Base-by-base conservation (phyloP, 192 early-diverging fungal genomes). In the Chytriomyces sp. region DNA sequence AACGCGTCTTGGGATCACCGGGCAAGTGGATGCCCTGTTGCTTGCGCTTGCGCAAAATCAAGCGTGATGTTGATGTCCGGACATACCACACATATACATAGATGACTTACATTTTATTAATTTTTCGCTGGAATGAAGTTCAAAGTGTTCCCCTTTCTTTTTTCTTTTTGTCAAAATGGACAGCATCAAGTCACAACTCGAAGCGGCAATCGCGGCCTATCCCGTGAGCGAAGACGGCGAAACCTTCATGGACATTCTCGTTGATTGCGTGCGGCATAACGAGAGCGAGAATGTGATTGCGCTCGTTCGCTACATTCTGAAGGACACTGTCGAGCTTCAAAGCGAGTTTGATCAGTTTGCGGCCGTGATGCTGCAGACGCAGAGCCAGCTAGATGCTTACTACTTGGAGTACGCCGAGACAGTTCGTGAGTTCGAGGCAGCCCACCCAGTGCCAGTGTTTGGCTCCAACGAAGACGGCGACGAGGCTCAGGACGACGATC, bases 181-280 rank as follows among this genome's bases (percentile, higher is more conserved):
- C 53, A 57, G 16, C 3, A 57, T 57, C 53, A n/a, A n/a, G 53
- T 0, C 53, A n/a, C 20, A 28, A 13, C 71, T 73, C 26, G 16
- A 28, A 16, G 53, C 53, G 59, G 26, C 53, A 8, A 26, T 73
- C 10, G 60, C 24, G 16, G 60, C 59, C 3, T 73, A 73, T 26
- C 71, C 71, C 10, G 53, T 63, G 46, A 57, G 66, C 24, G 47
- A 60, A 35, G 73, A 75, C 50, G 73, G 62, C 10, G 62, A 64
- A 18, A 50, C 45, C 24, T 65, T 75, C 47, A 62, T 66, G 9
- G 87, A 91, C 57, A 90, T 91, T 63, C 72, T 94, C 77, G 84
- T 92, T 43, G 82, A 86, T 75, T 91, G 88, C 81, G 87, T 92
- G 9, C 88, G 94, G 50, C 90, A 91, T 67, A 92, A 92, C 47